phyloP scores from a whole-genome alignment of 2,329 filamentous ascomycete species.

The Epichloe festucae region DNA sequence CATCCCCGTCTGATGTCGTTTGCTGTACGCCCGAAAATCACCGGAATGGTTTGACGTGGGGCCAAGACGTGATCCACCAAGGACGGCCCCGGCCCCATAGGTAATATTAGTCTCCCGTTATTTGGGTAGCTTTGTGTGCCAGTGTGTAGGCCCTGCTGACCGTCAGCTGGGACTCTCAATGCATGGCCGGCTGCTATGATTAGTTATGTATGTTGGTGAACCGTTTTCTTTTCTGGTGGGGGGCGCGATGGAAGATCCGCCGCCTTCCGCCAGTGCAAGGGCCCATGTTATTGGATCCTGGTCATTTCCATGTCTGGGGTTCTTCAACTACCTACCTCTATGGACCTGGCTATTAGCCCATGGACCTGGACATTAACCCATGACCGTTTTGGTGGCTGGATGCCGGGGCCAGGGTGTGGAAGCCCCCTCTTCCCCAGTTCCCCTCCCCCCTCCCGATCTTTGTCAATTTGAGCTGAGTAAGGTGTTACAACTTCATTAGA shows the following conservation, averaged over 20 bases:
- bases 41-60: background rate
- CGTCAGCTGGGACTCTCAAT: background rate
- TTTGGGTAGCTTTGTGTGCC: background rate
- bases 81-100: background rate
- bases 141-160: background rate
- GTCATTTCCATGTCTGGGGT: no score
- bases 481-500: background rate
- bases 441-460: no score
- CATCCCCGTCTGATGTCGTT: no score
- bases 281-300: background rate
- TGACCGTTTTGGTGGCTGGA: background rate
- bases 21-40: background rate
- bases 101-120: background rate
- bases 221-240: background rate
- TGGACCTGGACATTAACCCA: no score
- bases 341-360: no score
- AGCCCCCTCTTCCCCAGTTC: no score
- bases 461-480: no score
- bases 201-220: background rate
- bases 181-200: background rate
- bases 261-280: background rate
- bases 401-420: background rate
- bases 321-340: no score
- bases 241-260: background rate
- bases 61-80: background rate